These are phyloP conservation scores for Fonsecaea erecta DNA, from an alignment of 2,329 filamentous ascomycete species.

Conservation along the genomic window DNA sequence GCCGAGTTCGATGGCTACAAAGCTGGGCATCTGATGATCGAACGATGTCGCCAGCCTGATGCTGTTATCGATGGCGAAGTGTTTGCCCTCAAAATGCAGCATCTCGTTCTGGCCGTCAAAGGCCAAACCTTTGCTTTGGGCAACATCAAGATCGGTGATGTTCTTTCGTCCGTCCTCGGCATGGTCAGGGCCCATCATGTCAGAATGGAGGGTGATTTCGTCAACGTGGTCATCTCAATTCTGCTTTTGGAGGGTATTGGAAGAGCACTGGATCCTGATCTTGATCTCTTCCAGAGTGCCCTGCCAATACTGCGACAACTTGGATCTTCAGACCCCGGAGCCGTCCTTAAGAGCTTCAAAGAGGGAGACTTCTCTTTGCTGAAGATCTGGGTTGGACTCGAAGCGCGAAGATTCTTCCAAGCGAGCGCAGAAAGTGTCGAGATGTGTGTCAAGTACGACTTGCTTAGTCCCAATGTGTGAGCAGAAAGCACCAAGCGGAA, in stretches of 20 bases:
- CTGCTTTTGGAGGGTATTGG: slow-evolving; percentile 93
- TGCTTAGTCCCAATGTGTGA: slow-evolving; percentile 60
- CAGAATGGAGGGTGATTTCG: slow-evolving; percentile 92
- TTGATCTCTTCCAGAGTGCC: slow-evolving; percentile 85
- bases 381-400: slow-evolving; percentile 87
- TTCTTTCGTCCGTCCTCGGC: slow-evolving; percentile 82
- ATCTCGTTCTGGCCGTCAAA: slow-evolving; percentile 89
- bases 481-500: neutral
- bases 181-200: slow-evolving; percentile 96
- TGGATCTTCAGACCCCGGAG: slow-evolving; percentile 72
- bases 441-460: slow-evolving; percentile 86
- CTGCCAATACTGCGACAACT: slow-evolving; percentile 89
- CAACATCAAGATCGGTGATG: slow-evolving; percentile 94
- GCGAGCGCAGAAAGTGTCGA: slow-evolving; percentile 89
- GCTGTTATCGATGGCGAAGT: slow-evolving; percentile 87
- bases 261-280: slow-evolving; percentile 78
- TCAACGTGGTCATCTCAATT: slow-evolving; percentile 97
- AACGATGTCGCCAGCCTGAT: slow-evolving; percentile 88
- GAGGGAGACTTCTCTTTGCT: slow-evolving; percentile 82
- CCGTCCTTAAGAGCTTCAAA: slow-evolving; percentile 65
- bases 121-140: slow-evolving; percentile 87
- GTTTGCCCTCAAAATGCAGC: slow-evolving; percentile 95
- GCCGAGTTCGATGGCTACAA: slow-evolving; percentile 97
- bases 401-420: slow-evolving; percentile 86
- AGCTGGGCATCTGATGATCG: slow-evolving; percentile 93